Evolutionary conservation across 305 asterid species (phyloP), one percentile per base, ranked within the genome.

Genomic region (Lippia alba): DNA sequence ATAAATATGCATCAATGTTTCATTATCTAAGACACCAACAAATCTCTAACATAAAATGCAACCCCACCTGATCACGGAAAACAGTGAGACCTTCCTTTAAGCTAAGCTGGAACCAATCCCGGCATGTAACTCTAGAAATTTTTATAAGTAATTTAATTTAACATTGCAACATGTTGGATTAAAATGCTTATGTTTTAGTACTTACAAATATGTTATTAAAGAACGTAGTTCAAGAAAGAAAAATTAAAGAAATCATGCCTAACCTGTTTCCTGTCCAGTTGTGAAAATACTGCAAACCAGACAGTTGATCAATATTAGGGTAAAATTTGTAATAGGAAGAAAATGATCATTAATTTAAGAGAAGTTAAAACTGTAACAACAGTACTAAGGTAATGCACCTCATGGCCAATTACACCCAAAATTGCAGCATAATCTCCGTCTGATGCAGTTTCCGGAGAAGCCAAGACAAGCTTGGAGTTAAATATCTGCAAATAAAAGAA

Each of bases 91-190:
- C 97, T 81, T 93, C 97, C 88, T 93, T 93, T 71, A 93, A 79
- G 80, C 97, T 93, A 51, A 93, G 96, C 87, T 93, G 98, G 89
- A 93, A 93, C 97, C 98, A 91, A 78, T 93, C 97, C 57, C 98
- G 97, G 79, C 98, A 93, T 50, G 98, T 93, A 61, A 93, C 98
- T 84, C 98, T 91, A 83, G 69, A 80, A 80, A 71, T 75, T 68
- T 44, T 12, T 24, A n/a, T 57, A 14, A 39, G 12, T 19, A 30
- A 24, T 17, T 30, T 45, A 18, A 11, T 10, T 30, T 16, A 33
- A 49, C 58, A 56, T 56, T 20, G 30, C 3, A 68, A 24, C 5
- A n/a, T 24, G 58, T 16, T 48, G 48, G 15, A 49, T 49, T 30
- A 30, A 69, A 15, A 48, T 46, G 41, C n/a, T 24, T 51, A 9